Conservation (phyloP, 192 early-diverging fungal genomes). For the Podila clonocystis region DNA sequence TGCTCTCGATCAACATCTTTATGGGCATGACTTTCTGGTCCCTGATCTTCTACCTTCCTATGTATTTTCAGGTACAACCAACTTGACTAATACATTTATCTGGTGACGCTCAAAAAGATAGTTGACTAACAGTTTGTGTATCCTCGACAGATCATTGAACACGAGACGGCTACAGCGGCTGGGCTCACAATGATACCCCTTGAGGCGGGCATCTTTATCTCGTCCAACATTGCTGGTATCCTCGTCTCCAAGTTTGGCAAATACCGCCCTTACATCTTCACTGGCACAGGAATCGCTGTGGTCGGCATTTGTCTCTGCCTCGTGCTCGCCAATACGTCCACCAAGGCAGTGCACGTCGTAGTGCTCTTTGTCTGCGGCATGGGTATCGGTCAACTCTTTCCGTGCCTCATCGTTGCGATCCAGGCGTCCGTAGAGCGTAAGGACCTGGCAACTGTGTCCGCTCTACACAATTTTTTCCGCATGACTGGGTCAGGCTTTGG, state of each 20-base stretch:
- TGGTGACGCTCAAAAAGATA: no score
- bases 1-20: conserved; percentile 70
- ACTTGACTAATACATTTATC: neutral
- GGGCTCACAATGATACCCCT: conserved; percentile 81
- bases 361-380: conserved; percentile 74
- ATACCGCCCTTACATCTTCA: conserved; percentile 70
- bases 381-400: conserved; percentile 62
- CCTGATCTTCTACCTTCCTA: conserved; percentile 79
- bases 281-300: conserved; percentile 68
- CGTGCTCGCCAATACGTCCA: conserved; percentile 63
- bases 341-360: conserved; percentile 58
- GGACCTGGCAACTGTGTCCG: conserved; percentile 45
- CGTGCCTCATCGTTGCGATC: conserved; percentile 41
- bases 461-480: conserved; percentile 62
- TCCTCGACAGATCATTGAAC: conserved; percentile 61
- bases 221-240: conserved; percentile 71
- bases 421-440: conserved; percentile 40
- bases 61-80: conserved; percentile 77
- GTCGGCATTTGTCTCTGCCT: conserved; percentile 73
- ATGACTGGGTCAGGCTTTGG: conserved; percentile 61
- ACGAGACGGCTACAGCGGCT: conserved; percentile 74
- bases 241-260: conserved; percentile 70
- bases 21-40: conserved; percentile 68
- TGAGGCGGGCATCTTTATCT: conserved; percentile 72
- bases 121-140: conserved; percentile 46